Conservation (phyloP, 495 filamentous ascomycete genomes). For the Penicillium nucicola region DNA sequence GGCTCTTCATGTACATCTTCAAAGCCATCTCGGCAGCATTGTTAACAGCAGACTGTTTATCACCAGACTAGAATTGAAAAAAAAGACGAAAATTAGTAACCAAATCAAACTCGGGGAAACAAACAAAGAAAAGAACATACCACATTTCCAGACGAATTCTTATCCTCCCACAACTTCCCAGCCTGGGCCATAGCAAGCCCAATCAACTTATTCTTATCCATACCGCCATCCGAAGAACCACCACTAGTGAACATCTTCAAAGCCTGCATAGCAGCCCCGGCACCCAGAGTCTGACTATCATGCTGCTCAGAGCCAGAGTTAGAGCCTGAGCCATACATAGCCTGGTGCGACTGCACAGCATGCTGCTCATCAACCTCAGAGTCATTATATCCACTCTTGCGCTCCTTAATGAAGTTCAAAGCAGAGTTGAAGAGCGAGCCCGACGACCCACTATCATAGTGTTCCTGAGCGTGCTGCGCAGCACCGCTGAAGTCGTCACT, state of each 20-base stretch:
- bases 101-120: not conserved
- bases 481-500: conserved; percentile 46
- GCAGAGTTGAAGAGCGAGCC: conserved; percentile 46
- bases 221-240: conserved; percentile 22
- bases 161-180: conserved; percentile 61
- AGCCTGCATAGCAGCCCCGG: conserved; percentile 65
- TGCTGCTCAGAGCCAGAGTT: conserved; percentile 24
- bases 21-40: conserved; percentile 61
- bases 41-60: conserved; percentile 61
- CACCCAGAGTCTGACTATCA: conserved; percentile 46
- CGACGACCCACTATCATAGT: conserved; percentile 35
- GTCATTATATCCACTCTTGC: conserved; percentile 25
- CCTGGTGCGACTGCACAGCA: conserved; percentile 53
- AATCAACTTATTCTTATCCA: conserved; percentile 59
- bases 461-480: conserved; percentile 42
- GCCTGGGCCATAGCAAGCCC: conserved; percentile 69
- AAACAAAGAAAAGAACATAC: conserved; percentile 32
- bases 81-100: no score
- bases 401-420: conserved; percentile 45
- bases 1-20: conserved; percentile 65
- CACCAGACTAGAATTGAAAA: conserved; percentile 46
- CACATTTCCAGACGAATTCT: conserved; percentile 43
- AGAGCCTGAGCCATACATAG: conserved; percentile 44
- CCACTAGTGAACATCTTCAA: conserved; percentile 61
- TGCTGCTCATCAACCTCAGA: conserved; percentile 54